Base-by-base conservation (phyloP, 805 yeast species). In the Starmerella gropengiesseri region DNA sequence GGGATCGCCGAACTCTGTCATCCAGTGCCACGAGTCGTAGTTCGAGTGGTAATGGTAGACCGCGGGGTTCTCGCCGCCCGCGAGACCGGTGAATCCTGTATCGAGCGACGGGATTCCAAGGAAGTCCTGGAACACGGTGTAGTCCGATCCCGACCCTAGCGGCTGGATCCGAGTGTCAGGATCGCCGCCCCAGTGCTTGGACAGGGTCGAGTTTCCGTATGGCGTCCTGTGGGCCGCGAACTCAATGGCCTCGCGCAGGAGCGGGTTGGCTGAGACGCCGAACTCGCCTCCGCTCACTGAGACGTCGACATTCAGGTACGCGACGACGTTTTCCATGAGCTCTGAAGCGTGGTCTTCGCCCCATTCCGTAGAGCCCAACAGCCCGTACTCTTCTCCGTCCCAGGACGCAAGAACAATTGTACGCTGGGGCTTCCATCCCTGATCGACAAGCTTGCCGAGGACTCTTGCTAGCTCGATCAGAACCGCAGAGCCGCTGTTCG, bases 361-460 rank as follows among this genome's bases (percentile, higher is more conserved):
- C 64, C 70, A 81, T 54, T 83, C 91, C 0, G 91, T 78, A 0
- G 86, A 75, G 1, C 94, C 94, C 23, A 83, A 50, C 42, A 76
- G 62, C 0, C 81, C 89, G 48, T 72, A 73, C 55, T 78, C 84
- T 50, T 77, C 86, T 27, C 83, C 93, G 60, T 84, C 94, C 86
- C 86, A 84, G 22, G 82, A 75, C 0, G 79, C 78, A 35, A 84
- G 65, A 41, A 74, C 67, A 19, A 84, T 77, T 0, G 86, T 74
- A 54, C 91, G 66, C 39, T 72, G 58, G 9, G 93, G 93, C 54
- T 70, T 72, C 87, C 87, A 83, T 7, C 84, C 85, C 13, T 50
- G 42, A 47, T 69, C 63, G 25, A 58, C 47, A 40, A 81, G 62
- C 32, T 66, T 71, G 19, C 74, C 71, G 27, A 79, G 63, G 1